Percentiles rank a stretch among this genome's conserved stretches.
Conservation (phyloP, 2,329 filamentous ascomycete genomes). For the Ascocoryne sarcoides region DNA sequence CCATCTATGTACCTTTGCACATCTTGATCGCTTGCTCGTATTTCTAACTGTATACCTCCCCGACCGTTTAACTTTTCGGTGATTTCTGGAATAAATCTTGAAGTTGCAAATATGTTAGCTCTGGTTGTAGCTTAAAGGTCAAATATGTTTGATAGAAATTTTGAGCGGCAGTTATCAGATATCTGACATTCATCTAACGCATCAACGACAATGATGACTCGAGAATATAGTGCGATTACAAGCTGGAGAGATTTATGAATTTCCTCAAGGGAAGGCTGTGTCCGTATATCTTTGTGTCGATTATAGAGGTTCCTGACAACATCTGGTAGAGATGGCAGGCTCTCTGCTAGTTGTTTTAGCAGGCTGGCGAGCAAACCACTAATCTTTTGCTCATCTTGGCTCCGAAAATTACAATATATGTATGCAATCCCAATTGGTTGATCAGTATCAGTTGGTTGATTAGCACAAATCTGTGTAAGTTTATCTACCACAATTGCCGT, state of each 20-base stretch:
- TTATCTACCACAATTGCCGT: slow-evolving; percentile 35
- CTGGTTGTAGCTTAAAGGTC: slow-evolving; percentile 12
- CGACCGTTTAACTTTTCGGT: slow-evolving; percentile 16
- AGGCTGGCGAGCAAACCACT: slow-evolving; percentile 23
- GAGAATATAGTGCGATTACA: slow-evolving; percentile 16
- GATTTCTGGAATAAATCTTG: slow-evolving; percentile 24
- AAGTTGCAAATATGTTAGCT: slow-evolving; percentile 28
- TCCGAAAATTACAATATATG: slow-evolving; percentile 22
- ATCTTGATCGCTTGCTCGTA: slow-evolving; percentile 27
- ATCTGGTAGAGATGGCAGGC: slow-evolving; percentile 7
- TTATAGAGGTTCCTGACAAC: slow-evolving; percentile 21
- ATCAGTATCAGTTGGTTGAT: too few relatives aligned
- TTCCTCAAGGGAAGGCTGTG: slow-evolving; percentile 20
- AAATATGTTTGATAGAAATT: slow-evolving; percentile 25
- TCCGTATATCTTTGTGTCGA: slow-evolving; percentile 14
- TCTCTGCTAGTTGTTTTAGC: slow-evolving; percentile 26
- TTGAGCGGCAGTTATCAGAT: slow-evolving; percentile 2
- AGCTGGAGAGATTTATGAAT: slow-evolving; percentile 15
- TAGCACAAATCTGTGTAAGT: slow-evolving; percentile 24
- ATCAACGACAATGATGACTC: slow-evolving; percentile 15
- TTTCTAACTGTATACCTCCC: slow-evolving; percentile 17
- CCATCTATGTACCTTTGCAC: slow-evolving; percentile 23
- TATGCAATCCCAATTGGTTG: slow-evolving; percentile 3
- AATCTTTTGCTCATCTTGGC: slow-evolving; percentile 19
- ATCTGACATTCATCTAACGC: slow-evolving; percentile 17